These are phyloP conservation scores for Acanthamoeba healyi DNA, from an alignment of 208 protist species.

Conservation along the genomic window DNA sequence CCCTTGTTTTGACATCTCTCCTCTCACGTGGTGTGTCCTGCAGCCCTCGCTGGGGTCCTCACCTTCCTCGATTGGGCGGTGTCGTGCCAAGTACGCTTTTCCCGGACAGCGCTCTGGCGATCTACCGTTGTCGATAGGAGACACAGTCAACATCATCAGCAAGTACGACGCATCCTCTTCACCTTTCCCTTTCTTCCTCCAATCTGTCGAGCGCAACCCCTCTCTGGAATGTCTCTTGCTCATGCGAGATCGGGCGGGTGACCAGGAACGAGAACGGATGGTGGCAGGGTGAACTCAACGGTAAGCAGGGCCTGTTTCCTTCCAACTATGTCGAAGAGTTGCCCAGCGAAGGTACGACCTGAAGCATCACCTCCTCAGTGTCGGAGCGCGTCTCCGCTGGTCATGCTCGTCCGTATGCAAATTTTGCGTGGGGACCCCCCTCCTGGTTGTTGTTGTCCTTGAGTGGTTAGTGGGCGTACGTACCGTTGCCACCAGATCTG, in stretches of 20 bases:
- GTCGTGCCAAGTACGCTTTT: not conserved
- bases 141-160: not conserved
- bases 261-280: slow-evolving; percentile 34
- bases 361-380: too few species aligned
- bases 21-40: not conserved
- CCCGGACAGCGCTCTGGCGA: not conserved
- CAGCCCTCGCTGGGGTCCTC: not conserved
- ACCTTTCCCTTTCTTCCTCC: not conserved
- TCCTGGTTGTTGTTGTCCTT: too few species aligned
- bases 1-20: too few species aligned
- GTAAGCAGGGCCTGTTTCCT: slow-evolving; percentile 6
- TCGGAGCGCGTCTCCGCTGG: too few species aligned
- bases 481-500: too few species aligned
- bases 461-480: too few species aligned
- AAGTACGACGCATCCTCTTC: not conserved
- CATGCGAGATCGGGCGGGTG: not conserved
- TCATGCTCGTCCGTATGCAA: too few species aligned
- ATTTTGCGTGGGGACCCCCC: too few species aligned
- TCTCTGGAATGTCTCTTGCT: not conserved
- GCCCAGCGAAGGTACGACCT: not conserved
- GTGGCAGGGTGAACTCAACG: slow-evolving; percentile 26
- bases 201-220: not conserved
- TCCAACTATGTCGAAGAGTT: slow-evolving; percentile 31
- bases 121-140: not conserved
- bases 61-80: not conserved